Base-by-base conservation (phyloP, 2,329 filamentous ascomycete species). In the Penicillium rolfsii region DNA sequence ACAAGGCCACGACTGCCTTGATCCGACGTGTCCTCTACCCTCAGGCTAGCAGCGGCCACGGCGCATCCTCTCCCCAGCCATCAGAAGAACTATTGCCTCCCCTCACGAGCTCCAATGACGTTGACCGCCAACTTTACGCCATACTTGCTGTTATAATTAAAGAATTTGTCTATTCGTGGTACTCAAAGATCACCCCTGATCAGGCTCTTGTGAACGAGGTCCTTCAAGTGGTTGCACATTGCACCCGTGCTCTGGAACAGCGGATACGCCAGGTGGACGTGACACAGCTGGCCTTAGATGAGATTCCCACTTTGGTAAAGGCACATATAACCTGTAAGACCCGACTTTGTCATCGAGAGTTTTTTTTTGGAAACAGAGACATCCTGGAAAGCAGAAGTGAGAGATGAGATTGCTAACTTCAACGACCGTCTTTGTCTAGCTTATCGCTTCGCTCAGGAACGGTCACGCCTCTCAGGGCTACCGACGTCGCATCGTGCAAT, bases 121-220 rank as follows among this genome's bases (percentile, higher is more conserved):
- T 98, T 61, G 95, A 99, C 76, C 81, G 96, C 59, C 91, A 99
- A 78, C 84, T 99, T 4, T 99, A 98, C 74, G 94, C 91, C 30
- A 85, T 98, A 62, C 88, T 99, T 62, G 91, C 95, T 55, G 90
- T 98, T 61, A 87, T 98, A 63, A 83, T 97, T 70, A 88, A 91
- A 71, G 93, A 97, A 66, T 97, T 93, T 74, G 90, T 99, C 40
- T 89, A 95, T 75, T 88, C 87, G 35, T 99, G 95, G 95, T 99
- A 99, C 80, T 84, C 83, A 66, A 94, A 89, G 76, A 95, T 99
- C 75, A 97, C 94, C 1, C 87, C 92, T 3, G 94, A 99, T 77
- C 90, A 93, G 73, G 84, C 87, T 12, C 96, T 99, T 73, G 88
- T 95, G 62, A 89, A 90, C 67, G 93, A 97, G 79, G 85, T 97